Base-by-base conservation (phyloP, 208 protist species). In the Acanthamoeba castellanii region DNA sequence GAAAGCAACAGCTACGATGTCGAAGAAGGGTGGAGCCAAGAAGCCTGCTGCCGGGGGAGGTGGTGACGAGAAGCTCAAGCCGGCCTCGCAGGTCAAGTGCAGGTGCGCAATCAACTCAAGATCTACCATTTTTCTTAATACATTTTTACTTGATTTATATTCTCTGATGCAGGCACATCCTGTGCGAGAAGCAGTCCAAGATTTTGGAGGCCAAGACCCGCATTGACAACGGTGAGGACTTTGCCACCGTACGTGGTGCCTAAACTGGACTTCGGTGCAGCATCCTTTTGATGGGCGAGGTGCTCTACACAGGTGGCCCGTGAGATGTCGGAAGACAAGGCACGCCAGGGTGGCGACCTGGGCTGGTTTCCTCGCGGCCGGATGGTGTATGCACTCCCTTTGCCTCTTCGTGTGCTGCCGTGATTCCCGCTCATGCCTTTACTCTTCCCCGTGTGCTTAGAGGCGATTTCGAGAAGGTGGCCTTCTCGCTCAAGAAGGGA, bases 101-200 rank as follows among this genome's bases (percentile, higher is more conserved):
- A 76, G 84, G 59, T 70, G 32, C 27, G 76, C 76, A 37, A 37
- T 30, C 34, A 52, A 30, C 27, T 55, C 20, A 37, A n/a, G 14
- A 20, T 81, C 18, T 81, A 6, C 20, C 27, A 22, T 20, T 11
- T 7, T 20, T n/a, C 18, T 7, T 7, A 37, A 25, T 84, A 2
- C 1, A 14, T 47, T n/a, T n/a, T n/a, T n/a, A n/a, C n/a, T 81
- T 2, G 3, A 32, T 81, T 9, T 16, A 32, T 81, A n/a, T n/a
- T 11, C 30, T n/a, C 1, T 34, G 16, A 20, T 20, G 59, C 59
- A 66, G 81, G 52, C 81, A 88, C 52, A 88, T 88, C 81, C 20
- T 88, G 47, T 76, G 87, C 61, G 87, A 92, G 32, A 92, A 92
- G 87, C 87, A 92, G 45, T 92, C 87, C 32, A 92, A 92, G 87